Percentiles rank a stretch among this genome's conserved stretches.
phyloP scores from a whole-genome alignment of 1,284 basidiomycete species.

The Phlebopus sp. region DNA sequence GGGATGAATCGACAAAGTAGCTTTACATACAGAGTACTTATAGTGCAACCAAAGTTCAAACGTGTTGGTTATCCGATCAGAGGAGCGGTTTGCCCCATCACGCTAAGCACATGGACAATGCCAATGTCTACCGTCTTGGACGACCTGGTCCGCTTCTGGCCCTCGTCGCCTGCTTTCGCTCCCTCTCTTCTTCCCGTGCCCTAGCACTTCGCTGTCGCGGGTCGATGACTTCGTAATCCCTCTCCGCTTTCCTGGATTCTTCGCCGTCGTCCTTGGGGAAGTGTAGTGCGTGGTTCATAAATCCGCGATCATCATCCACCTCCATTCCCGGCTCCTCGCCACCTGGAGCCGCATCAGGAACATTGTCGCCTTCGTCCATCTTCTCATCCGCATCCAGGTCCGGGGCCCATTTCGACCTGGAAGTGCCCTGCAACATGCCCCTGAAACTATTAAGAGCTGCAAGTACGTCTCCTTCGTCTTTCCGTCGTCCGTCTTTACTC shows the following conservation, averaged over 20 bases:
- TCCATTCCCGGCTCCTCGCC: conserved; percentile 62
- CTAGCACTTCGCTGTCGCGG: conserved; percentile 65
- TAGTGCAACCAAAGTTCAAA: too few relatives aligned
- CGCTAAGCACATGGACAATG: too few relatives aligned
- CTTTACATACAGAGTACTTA: too few relatives aligned
- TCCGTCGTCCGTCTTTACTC: conserved; percentile 35
- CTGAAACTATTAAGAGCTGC: conserved; percentile 72
- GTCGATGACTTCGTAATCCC: conserved; percentile 89
- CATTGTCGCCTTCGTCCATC: conserved; percentile 20
- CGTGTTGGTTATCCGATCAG: too few relatives aligned
- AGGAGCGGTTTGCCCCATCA: too few relatives aligned
- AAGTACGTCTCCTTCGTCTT: conserved; percentile 77
- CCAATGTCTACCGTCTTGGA: conserved; percentile 21
- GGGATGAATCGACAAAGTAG: too few relatives aligned
- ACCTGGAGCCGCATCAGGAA: conserved; percentile 17
- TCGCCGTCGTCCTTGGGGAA: conserved; percentile 79
- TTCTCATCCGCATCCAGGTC: conserved; percentile 34
- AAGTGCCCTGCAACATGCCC: conserved; percentile 57
- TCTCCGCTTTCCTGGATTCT: conserved; percentile 76
- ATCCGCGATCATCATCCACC: conserved; percentile 79
- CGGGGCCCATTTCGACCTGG: conserved; percentile 28
- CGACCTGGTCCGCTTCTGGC: conserved; percentile 21
- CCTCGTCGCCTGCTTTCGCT: conserved; percentile 48
- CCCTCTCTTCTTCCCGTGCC: conserved; percentile 72
- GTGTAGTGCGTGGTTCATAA: conserved; percentile 72